Base-by-base conservation (phyloP, 495 filamentous ascomycete genomes). In the Penicillium fimorum region DNA sequence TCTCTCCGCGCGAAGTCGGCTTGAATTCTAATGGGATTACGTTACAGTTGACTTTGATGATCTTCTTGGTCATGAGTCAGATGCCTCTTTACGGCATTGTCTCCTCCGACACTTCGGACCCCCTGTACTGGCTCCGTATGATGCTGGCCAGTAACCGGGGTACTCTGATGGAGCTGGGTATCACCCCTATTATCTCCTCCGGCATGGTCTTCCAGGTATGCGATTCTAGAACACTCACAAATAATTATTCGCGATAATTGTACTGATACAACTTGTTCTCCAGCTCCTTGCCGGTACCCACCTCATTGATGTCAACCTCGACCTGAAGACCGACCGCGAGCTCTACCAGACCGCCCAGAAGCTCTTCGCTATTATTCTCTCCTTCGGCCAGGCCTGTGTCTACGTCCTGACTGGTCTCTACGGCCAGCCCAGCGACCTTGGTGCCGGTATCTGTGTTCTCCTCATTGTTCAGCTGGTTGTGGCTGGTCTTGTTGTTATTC, bases 1-100 rank as follows among this genome's bases (percentile, higher is more conserved):
- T 27, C 6, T 62, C 35, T 38, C 41, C 20, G 42, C 45, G 51
- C 46, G 17, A 49, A 51, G 46, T 53, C 41, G 69, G 37, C 60
- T 56, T 40, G 42, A n/a, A 61, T 35, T 27, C 76, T 81, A 63
- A 82, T 60, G 5, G 25, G n/a, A 6, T 29, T 60, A 44, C 20
- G 8, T 53, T 67, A n/a, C 61, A 86, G 84, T 85, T 96, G 76
- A 97, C 93, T 53, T 81, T 97, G 62, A 78, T 97, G 68, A 95
- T 97, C 79, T 98, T 97, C 84, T 81, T 98, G 87, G 93, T 99
- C 72, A 99, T 99, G 95, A 96, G 90, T 78, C 94, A 99, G 78
- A 97, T 99, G 94, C 95, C 95, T 57, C 77, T 95, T 58, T 96
- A 95, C 65, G 91, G 91, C 74, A 96, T 95, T 73, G 91, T 96